Percentiles rank a stretch among this genome's conserved stretches.
These are phyloP conservation scores for Fusarium marasasianum DNA, from an alignment of 2,329 filamentous ascomycete genomes.

Conservation along the genomic window DNA sequence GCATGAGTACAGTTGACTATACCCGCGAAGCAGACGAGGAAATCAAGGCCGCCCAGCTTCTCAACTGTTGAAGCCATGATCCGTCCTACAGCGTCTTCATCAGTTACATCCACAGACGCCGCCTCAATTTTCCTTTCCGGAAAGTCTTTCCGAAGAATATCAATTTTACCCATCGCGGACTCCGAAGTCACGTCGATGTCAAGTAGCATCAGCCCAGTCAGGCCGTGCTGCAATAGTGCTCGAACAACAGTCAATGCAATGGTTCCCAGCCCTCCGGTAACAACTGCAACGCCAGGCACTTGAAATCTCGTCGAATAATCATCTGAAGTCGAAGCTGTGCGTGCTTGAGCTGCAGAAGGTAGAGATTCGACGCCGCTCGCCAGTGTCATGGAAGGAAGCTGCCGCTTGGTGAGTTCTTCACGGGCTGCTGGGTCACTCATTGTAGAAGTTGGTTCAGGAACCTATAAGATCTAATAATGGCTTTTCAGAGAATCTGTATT, in stretches of 20 bases:
- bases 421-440: constrained; percentile 7
- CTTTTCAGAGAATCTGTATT: not conserved
- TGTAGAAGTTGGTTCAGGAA: not conserved
- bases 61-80: not conserved
- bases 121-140: not conserved
- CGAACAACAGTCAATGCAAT: constrained; percentile 8
- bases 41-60: not conserved
- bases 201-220: constrained; percentile 3
- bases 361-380: not conserved
- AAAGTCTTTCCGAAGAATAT: not conserved
- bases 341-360: not conserved
- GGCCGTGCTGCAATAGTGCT: constrained; percentile 7
- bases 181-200: constrained; percentile 6
- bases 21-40: constrained; percentile 44
- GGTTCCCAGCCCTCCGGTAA: constrained; percentile 1
- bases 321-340: not conserved
- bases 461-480: not conserved
- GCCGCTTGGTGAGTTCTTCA: constrained; percentile 11
- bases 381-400: constrained; percentile 17
- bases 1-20: constrained; percentile 71
- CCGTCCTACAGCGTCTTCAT: not conserved
- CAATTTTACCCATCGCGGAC: not conserved
- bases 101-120: not conserved
- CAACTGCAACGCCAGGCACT: not conserved
- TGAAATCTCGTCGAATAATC: constrained; percentile 2